These are phyloP conservation scores for Tetramitus jugosus DNA, from an alignment of 208 protist genomes.

Conservation along the genomic window DNA sequence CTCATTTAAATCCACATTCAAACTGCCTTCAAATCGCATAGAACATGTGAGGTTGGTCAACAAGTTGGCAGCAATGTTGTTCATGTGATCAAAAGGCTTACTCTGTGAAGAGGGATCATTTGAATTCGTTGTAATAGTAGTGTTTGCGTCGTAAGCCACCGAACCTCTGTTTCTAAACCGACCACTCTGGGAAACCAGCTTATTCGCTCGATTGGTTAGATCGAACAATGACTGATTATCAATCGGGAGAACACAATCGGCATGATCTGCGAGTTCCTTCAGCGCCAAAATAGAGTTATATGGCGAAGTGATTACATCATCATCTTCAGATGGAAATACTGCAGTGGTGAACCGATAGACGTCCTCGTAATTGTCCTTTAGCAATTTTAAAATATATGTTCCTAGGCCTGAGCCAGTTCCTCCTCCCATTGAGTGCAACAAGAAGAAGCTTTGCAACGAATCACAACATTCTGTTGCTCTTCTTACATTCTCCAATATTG, in stretches of 20 bases:
- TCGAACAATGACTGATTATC: constrained; percentile 94
- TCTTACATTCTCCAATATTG: constrained; percentile 83
- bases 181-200: background rate
- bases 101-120: constrained; percentile 75
- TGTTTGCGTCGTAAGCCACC: constrained; percentile 48
- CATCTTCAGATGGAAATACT: constrained; percentile 87
- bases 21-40: constrained; percentile 83
- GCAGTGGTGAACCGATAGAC: constrained; percentile 93
- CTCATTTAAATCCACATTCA: constrained; percentile 92
- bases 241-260: constrained; percentile 78
- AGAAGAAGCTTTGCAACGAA: constrained; percentile 95
- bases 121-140: background rate
- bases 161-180: constrained; percentile 33
- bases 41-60: constrained; percentile 87
- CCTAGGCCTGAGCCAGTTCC: constrained; percentile 96
- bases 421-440: constrained; percentile 96
- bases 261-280: constrained; percentile 84
- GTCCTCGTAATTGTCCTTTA: constrained; percentile 90
- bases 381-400: constrained; percentile 87
- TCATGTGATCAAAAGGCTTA: constrained; percentile 89
- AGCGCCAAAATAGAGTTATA: constrained; percentile 91
- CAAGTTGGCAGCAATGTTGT: constrained; percentile 83
- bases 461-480: constrained; percentile 93
- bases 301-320: constrained; percentile 87
- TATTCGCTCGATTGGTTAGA: constrained; percentile 61